A percentile compares a stretch with the other conserved stretches of the same genome.
Evolutionary conservation across 2,329 filamentous ascomycete species (phyloP).

Genomic region (Monosporascus sp.): DNA sequence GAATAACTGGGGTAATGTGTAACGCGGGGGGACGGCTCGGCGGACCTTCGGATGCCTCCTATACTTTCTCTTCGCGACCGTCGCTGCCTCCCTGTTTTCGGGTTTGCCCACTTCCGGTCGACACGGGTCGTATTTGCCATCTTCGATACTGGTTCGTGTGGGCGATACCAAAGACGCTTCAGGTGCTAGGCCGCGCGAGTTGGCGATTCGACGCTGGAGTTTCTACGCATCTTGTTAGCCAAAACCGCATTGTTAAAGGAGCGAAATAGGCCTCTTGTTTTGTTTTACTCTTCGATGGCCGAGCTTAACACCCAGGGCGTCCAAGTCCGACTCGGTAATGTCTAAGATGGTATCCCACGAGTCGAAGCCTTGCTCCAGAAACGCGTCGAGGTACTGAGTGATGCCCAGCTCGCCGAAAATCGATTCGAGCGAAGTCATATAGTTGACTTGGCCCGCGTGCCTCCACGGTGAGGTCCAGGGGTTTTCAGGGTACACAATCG

Average conservation of each 20-base stretch:
- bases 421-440: conserved; percentile 58
- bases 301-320: conserved; percentile 70
- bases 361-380: conserved; percentile 77
- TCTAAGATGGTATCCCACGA: conserved; percentile 79
- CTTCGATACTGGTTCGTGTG: conserved; percentile 47
- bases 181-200: conserved; percentile 58
- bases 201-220: conserved; percentile 77
- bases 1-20: background rate
- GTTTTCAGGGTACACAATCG: conserved; percentile 7
- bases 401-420: conserved; percentile 73
- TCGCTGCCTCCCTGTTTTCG: conserved; percentile 39
- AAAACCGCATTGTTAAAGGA: background rate
- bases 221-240: conserved; percentile 45
- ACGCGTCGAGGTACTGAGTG: conserved; percentile 67
- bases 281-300: conserved; percentile 69
- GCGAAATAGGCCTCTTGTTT: background rate
- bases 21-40: conserved; percentile 4
- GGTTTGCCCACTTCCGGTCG: conserved; percentile 38
- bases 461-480: conserved; percentile 10
- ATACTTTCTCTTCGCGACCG: conserved; percentile 64
- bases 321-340: conserved; percentile 80
- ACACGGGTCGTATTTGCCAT: conserved; percentile 47
- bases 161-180: conserved; percentile 46
- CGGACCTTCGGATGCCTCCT: conserved; percentile 69
- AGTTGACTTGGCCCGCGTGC: conserved; percentile 20